Conservation (phyloP, 768 basidiomycete genomes). For the Pulveroboletus ravenelii region DNA sequence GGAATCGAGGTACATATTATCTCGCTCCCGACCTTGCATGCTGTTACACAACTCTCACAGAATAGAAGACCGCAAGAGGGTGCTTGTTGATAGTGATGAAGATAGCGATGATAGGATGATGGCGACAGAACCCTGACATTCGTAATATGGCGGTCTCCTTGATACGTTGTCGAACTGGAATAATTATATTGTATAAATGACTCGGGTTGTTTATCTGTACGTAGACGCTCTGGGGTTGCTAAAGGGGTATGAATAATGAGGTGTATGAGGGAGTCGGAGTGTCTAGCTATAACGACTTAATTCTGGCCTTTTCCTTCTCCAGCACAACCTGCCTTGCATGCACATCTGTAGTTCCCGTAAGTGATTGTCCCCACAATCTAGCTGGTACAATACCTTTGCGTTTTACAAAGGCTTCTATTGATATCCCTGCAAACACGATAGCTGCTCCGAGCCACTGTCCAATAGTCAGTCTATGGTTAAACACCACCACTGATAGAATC, state of each 20-base stretch:
- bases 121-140: constrained; percentile 26
- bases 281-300: constrained; percentile 62
- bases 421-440: constrained; percentile 94
- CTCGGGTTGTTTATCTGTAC: constrained; percentile 10
- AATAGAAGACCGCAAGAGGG: constrained; percentile 43
- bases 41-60: constrained; percentile 18
- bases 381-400: constrained; percentile 57
- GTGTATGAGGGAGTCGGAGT: background rate
- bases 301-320: constrained; percentile 79
- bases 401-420: constrained; percentile 88
- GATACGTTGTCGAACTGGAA: constrained; percentile 1
- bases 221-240: constrained; percentile 13
- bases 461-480: constrained; percentile 74
- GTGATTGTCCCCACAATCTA: background rate
- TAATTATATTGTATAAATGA: constrained; percentile 27
- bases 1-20: constrained; percentile 38
- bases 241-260: constrained; percentile 10
- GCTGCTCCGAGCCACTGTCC: constrained; percentile 94
- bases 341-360: constrained; percentile 48
- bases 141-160: background rate
- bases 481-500: constrained; percentile 90
- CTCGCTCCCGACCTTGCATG: background rate
- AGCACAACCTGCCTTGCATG: constrained; percentile 75
- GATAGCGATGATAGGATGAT: constrained; percentile 34
- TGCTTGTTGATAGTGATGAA: constrained; percentile 31